These are phyloP conservation scores for Epichloe bromicola DNA, from an alignment of 2,329 filamentous ascomycete species.

Conservation along the genomic window DNA sequence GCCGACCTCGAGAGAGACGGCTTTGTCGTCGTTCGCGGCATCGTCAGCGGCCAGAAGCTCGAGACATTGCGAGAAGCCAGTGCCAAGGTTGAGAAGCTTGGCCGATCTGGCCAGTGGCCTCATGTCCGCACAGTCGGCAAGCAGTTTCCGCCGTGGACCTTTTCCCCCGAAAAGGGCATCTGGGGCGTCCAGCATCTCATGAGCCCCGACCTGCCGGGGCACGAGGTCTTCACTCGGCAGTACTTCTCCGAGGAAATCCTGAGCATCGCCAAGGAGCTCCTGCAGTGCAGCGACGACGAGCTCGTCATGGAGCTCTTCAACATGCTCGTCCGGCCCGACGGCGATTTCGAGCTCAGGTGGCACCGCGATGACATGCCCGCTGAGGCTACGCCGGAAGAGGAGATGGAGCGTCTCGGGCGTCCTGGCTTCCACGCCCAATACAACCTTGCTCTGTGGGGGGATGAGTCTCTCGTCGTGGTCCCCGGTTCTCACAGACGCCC, in stretches of 20 bases:
- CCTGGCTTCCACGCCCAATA: constrained; percentile 70
- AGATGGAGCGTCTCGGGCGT: constrained; percentile 44
- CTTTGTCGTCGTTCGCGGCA: constrained; percentile 58
- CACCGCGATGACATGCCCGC: constrained; percentile 72
- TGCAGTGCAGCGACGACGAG: constrained; percentile 43
- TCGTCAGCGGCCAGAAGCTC: constrained; percentile 46
- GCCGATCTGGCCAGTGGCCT: constrained; percentile 64
- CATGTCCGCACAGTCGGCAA: constrained; percentile 75
- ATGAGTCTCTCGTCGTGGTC: constrained; percentile 60
- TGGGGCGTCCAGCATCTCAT: constrained; percentile 85
- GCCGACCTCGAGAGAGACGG: constrained; percentile 54
- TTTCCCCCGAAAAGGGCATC: constrained; percentile 50
- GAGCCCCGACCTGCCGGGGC: constrained; percentile 54
- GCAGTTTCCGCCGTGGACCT: constrained; percentile 78
- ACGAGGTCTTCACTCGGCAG: constrained; percentile 46
- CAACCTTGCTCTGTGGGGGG: constrained; percentile 70
- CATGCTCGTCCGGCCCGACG: constrained; percentile 61
- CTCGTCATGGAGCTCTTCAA: constrained; percentile 85
- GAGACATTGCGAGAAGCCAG: constrained; percentile 47
- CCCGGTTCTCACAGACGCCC: constrained; percentile 63
- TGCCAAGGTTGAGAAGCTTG: constrained; percentile 41
- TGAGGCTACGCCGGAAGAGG: constrained; percentile 52
- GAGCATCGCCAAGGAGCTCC: constrained; percentile 48
- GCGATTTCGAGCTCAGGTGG: constrained; percentile 66
- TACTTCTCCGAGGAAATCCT: constrained; percentile 63